These are phyloP conservation scores for Spiraea crenata DNA, from an alignment of 331 rosid genomes.

Conservation along the genomic window DNA sequence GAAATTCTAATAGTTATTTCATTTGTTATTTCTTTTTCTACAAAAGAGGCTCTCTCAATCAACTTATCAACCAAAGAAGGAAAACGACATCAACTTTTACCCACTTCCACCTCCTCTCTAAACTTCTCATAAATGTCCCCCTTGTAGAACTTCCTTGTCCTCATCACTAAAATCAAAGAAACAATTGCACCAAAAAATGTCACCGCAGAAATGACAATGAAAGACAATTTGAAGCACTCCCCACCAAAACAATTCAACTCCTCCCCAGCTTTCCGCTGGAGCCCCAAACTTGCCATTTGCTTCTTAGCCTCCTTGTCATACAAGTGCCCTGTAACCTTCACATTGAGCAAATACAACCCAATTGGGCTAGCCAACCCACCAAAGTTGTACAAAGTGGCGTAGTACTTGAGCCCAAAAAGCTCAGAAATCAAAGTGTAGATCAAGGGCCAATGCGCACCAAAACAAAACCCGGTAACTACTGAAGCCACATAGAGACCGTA, in stretches of 20 bases:
- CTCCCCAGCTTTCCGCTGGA: conserved; percentile 37
- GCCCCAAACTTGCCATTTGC: conserved; percentile 42
- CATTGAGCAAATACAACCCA: conserved; percentile 56
- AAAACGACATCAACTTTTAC: too few relatives aligned
- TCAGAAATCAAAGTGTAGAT: conserved; percentile 50
- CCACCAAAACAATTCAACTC: conserved; percentile 47
- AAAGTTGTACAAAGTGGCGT: conserved; percentile 49
- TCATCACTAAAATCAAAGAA: conserved; percentile 37
- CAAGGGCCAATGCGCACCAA: conserved; percentile 54
- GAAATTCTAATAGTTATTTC: too few relatives aligned
- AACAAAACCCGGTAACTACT: conserved; percentile 41
- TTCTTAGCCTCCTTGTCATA: conserved; percentile 50
- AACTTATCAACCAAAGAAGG: too few relatives aligned
- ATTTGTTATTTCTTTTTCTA: too few relatives aligned
- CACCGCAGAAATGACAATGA: conserved; percentile 37
- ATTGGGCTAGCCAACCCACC: conserved; percentile 58
- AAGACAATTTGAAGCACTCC: conserved; percentile 49
- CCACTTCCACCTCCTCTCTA: not conserved
- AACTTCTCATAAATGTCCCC: conserved; percentile 34
- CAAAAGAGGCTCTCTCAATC: too few relatives aligned
- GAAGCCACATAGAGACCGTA: conserved; percentile 52
- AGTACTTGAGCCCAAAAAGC: conserved; percentile 54
- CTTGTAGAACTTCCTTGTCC: conserved; percentile 31
- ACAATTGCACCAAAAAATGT: conserved; percentile 43
- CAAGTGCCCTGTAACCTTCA: conserved; percentile 45